A percentile compares a stretch with the other conserved stretches of the same genome.
Conservation (phyloP, 345 rosid genomes). For the Hirschfeldia incana region DNA sequence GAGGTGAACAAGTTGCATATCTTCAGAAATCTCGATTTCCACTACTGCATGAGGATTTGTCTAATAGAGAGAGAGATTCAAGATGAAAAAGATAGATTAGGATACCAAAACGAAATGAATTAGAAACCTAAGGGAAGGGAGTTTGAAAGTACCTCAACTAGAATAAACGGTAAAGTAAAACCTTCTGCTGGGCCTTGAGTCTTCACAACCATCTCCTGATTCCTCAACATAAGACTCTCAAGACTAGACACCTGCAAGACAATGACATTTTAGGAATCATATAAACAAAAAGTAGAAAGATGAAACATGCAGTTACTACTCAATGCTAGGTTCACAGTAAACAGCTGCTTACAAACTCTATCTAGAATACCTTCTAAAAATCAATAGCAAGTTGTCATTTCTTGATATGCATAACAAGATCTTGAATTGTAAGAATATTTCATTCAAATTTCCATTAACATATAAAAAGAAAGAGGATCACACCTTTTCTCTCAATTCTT, state of each 20-base stretch:
- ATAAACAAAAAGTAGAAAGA: background rate
- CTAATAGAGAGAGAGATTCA: slow-evolving; percentile 14
- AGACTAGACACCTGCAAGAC: slow-evolving; percentile 43
- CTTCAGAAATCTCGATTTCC: slow-evolving; percentile 58
- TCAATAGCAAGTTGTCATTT: too few species aligned
- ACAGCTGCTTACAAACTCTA: background rate
- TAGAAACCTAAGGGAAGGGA: background rate
- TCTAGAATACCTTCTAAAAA: too few species aligned
- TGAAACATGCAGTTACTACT: background rate
- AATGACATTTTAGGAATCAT: background rate
- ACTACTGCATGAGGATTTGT: slow-evolving; percentile 53
- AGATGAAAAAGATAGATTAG: background rate
- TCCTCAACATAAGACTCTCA: slow-evolving; percentile 40
- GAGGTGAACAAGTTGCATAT: slow-evolving; percentile 53
- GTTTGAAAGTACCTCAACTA: slow-evolving; percentile 42
- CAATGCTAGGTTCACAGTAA: background rate
- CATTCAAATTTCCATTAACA: background rate
- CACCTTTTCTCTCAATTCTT: slow-evolving; percentile 53
- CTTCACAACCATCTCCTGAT: slow-evolving; percentile 39
- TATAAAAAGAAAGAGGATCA: slow-evolving; percentile 10
- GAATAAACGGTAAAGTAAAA: slow-evolving; percentile 47
- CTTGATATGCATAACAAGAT: slow-evolving; percentile 4
- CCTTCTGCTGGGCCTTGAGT: slow-evolving; percentile 40
- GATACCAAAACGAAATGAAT: background rate
- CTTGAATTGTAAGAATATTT: background rate